Percentiles rank a stretch among this genome's conserved stretches.
Evolutionary conservation across 768 basidiomycete species (phyloP).

Genomic region (Exidia glandulosa): DNA sequence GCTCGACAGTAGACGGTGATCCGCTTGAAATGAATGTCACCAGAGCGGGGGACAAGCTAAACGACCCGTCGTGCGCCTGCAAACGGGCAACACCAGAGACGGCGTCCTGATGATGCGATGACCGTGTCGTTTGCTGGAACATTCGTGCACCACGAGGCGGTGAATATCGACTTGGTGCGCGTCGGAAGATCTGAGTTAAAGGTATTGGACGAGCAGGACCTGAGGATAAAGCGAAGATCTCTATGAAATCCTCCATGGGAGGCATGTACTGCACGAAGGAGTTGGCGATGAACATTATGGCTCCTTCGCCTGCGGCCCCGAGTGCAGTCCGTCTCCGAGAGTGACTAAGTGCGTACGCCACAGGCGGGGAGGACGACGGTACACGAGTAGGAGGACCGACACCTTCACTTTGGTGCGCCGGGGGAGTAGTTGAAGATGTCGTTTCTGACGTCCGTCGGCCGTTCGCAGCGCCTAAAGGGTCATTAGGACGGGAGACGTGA

Average conservation of each 20-base stretch:
- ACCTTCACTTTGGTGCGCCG: no score
- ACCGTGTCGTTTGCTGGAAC: neutral
- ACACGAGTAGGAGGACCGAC: neutral
- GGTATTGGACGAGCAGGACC: neutral
- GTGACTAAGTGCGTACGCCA: neutral
- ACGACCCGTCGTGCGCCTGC: slow-evolving; percentile 40
- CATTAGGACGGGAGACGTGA: no score
- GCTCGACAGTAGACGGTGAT: neutral
- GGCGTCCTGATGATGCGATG: slow-evolving; percentile 1
- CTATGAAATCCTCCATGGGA: neutral
- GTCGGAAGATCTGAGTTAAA: neutral
- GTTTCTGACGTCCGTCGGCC: no score
- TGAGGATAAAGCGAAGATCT: neutral
- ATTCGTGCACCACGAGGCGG: neutral
- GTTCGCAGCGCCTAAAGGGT: no score
- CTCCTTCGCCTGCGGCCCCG: neutral
- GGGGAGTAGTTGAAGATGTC: no score
- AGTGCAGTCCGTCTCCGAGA: neutral
- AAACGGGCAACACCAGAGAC: slow-evolving; percentile 28
- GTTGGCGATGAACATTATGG: neutral
- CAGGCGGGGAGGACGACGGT: neutral
- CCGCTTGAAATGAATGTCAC: slow-evolving; percentile 17
- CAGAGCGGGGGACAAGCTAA: slow-evolving; percentile 21
- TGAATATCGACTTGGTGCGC: neutral
- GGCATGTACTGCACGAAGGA: neutral